These are phyloP conservation scores for Colletotrichum camelliae DNA, from an alignment of 2,329 filamentous ascomycete species.

Conservation along the genomic window DNA sequence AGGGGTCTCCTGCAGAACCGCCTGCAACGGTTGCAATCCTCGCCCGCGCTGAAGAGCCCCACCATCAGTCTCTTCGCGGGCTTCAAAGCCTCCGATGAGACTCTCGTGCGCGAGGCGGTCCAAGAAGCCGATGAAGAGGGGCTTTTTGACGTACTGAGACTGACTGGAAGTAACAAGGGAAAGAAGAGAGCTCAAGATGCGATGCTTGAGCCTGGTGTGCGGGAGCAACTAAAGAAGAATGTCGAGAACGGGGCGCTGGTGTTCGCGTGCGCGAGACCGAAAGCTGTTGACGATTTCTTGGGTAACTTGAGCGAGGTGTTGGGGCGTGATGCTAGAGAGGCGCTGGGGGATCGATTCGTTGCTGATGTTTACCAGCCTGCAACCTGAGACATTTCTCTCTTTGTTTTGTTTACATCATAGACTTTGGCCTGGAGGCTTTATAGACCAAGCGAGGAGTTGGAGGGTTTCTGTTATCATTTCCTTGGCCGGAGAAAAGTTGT, in stretches of 20 bases:
- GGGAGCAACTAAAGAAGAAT: slow-evolving; percentile 6
- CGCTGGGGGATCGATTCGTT: slow-evolving; percentile 15
- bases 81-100: slow-evolving; percentile 12
- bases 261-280: slow-evolving; percentile 18
- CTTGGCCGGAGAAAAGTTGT: neutral
- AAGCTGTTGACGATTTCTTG: slow-evolving; percentile 17
- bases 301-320: slow-evolving; percentile 10
- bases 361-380: slow-evolving; percentile 21
- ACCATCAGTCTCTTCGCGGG: slow-evolving; percentile 18
- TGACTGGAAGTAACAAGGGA: slow-evolving; percentile 7
- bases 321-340: slow-evolving; percentile 13
- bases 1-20: slow-evolving; percentile 13
- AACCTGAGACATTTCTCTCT: neutral
- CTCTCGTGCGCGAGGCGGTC: slow-evolving; percentile 13
- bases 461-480: neutral
- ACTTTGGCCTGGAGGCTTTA: neutral
- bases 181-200: slow-evolving; percentile 16
- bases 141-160: neutral
- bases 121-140: slow-evolving; percentile 12
- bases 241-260: slow-evolving; percentile 10
- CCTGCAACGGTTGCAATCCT: neutral
- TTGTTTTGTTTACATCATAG: neutral
- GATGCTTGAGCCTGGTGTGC: slow-evolving; percentile 8
- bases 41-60: neutral
- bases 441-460: neutral